Base-by-base conservation (phyloP, 441 rosid genomes). In the Omphalea diandra region DNA sequence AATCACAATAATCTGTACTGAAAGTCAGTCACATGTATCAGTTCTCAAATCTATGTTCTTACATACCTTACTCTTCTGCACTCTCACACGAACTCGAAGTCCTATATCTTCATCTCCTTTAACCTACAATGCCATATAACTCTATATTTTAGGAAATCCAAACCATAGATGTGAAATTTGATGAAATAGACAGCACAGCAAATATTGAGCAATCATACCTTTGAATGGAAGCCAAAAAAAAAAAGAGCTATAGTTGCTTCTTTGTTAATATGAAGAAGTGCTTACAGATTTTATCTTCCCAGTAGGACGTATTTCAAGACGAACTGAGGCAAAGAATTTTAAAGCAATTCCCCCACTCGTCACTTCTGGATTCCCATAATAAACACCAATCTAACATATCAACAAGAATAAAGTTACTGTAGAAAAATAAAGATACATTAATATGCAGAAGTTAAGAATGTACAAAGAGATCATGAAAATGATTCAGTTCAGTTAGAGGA, bases 271-370 rank as follows among this genome's bases (percentile, higher is more conserved):
- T 66, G 58, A 76, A 60, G 65, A 32, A 58, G 78, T 68, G 50
- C 97, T 85, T 85, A 94, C 98, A 82, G 97, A 94, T 79, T 94
- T 94, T 68, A 94, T 86, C 95, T 94, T 94, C 87, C 98, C 98
- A 24, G 88, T 87, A 44, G 97, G 3, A 66, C 98, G 97, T 73
- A 88, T 91, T 80, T 94, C 98, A 57, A 94, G 87, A 54, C 97
- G 91, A 76, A 94, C 97, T 7, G 98, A 94, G 12, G 98, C 97
- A 26, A 91, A 94, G 77, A 94, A 94, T 80, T 94, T 94, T 52
- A 94, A 79, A 2, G 98, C 97, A 75, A 94, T 87, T 71, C 97
- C 98, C 73, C 98, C 98, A 72, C 97, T 94, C 33, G 97, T 91
- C 77, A 94, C 97, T 83, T 94, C 97, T 67, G 98, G 98, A 82